Percentiles rank a stretch among this genome's conserved stretches.
Conservation (phyloP, 768 basidiomycete genomes). For the Trametes cinnabarina region DNA sequence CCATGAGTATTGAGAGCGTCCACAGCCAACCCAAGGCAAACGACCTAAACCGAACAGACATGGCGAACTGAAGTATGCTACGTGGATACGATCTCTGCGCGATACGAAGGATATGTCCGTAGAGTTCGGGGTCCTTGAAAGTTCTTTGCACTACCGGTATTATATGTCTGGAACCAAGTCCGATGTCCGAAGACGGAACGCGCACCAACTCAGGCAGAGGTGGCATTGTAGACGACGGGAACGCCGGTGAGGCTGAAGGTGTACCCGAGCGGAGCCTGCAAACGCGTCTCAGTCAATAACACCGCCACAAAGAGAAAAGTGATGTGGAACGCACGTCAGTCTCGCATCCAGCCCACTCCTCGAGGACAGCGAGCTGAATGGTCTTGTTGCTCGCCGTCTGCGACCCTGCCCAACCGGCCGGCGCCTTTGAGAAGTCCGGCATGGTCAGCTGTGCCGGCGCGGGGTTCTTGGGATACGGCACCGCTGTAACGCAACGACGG, state of each 20-base stretch:
- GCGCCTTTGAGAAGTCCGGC: conserved; percentile 44
- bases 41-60: not conserved
- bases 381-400: conserved; percentile 30
- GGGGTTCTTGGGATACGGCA: conserved; percentile 40
- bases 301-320: not conserved
- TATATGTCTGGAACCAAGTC: not conserved
- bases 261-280: conserved; percentile 23
- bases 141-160: not conserved
- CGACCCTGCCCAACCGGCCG: conserved; percentile 41
- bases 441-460: conserved; percentile 40
- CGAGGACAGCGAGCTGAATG: conserved; percentile 39
- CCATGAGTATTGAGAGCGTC: not conserved
- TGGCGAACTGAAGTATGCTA: not conserved
- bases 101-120: not conserved
- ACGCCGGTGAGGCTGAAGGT: conserved; percentile 22
- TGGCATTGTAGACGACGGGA: conserved; percentile 28
- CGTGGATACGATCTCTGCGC: not conserved
- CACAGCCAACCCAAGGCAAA: not conserved
- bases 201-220: conserved; percentile 1
- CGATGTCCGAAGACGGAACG: not conserved
- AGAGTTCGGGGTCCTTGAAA: not conserved
- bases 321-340: conserved; percentile 17
- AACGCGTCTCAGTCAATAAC: not conserved
- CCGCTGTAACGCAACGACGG: conserved; percentile 30
- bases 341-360: conserved; percentile 41